phyloP scores from a whole-genome alignment of 2,329 filamentous ascomycete genomes.

The Elsinoe australis region DNA sequence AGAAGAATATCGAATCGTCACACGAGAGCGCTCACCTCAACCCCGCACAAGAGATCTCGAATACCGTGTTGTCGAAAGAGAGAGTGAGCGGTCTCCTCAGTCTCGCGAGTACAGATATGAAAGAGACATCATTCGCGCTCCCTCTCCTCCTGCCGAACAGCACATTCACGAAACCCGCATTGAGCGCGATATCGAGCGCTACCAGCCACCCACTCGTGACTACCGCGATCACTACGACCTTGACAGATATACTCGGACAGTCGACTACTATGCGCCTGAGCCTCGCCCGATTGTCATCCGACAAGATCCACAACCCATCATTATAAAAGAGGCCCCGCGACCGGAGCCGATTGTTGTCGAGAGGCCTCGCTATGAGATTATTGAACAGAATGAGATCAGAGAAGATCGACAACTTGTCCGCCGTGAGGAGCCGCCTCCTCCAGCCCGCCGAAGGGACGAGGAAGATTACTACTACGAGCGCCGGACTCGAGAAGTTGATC shows the following conservation, averaged over 20 bases:
- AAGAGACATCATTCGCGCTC: conserved; percentile 26
- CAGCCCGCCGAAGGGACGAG: conserved; percentile 36
- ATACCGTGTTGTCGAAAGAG: conserved; percentile 31
- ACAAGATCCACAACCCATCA: conserved; percentile 46
- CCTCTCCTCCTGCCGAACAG: conserved; percentile 39
- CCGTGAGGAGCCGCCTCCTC: conserved; percentile 33
- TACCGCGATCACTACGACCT: conserved; percentile 41
- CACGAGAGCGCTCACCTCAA: conserved; percentile 23
- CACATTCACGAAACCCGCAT: conserved; percentile 46
- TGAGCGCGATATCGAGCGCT: conserved; percentile 44
- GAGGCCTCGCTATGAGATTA: conserved; percentile 52
- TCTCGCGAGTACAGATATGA: conserved; percentile 22
- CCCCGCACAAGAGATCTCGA: conserved; percentile 29
- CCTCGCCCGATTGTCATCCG: conserved; percentile 45
- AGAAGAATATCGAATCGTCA: conserved; percentile 29
- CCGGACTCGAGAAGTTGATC: conserved; percentile 47
- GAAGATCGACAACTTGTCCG: conserved; percentile 43
- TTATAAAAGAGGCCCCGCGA: conserved; percentile 47
- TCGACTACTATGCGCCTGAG: conserved; percentile 45
- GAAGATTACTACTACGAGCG: conserved; percentile 58
- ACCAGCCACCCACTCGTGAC: conserved; percentile 34
- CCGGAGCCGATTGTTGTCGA: conserved; percentile 41
- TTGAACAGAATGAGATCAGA: conserved; percentile 49
- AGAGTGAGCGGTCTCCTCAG: conserved; percentile 29
- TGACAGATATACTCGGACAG: conserved; percentile 46